phyloP scores from a whole-genome alignment of 2,329 filamentous ascomycete species.

The Penicillium sp. region DNA sequence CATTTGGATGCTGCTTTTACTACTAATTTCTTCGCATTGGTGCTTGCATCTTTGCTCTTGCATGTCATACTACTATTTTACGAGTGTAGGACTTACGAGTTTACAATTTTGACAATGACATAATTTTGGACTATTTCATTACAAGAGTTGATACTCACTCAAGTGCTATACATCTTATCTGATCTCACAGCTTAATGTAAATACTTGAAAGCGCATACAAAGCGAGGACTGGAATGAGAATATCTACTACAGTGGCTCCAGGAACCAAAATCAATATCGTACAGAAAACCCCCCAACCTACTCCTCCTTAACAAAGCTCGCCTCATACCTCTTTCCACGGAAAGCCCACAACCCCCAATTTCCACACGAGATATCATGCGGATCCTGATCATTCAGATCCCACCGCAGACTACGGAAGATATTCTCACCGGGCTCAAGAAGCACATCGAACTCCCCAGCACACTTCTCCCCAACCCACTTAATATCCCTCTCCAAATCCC shows the following conservation, averaged over 20 bases:
- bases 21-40: constrained; percentile 1
- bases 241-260: constrained; percentile 10
- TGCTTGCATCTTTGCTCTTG: constrained; percentile 9
- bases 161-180: too few species aligned
- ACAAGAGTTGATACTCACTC: too few species aligned
- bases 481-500: constrained; percentile 90
- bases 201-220: too few species aligned
- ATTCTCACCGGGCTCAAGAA: constrained; percentile 93
- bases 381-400: constrained; percentile 95
- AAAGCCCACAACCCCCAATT: constrained; percentile 99
- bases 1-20: constrained; percentile 2
- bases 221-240: constrained; percentile 1
- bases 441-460: constrained; percentile 84
- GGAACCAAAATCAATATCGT: constrained; percentile 8
- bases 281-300: constrained; percentile 4
- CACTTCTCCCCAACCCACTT: constrained; percentile 86
- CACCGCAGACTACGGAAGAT: constrained; percentile 89
- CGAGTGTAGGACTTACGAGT: constrained; percentile 12
- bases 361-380: constrained; percentile 88
- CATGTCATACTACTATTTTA: constrained; percentile 8
- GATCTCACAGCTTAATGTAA: too few species aligned
- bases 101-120: background rate
- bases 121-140: background rate
- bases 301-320: constrained; percentile 33
- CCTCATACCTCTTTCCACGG: constrained; percentile 78